Conservation (phyloP, 345 rosid species). For the Hypericum androsaemum region DNA sequence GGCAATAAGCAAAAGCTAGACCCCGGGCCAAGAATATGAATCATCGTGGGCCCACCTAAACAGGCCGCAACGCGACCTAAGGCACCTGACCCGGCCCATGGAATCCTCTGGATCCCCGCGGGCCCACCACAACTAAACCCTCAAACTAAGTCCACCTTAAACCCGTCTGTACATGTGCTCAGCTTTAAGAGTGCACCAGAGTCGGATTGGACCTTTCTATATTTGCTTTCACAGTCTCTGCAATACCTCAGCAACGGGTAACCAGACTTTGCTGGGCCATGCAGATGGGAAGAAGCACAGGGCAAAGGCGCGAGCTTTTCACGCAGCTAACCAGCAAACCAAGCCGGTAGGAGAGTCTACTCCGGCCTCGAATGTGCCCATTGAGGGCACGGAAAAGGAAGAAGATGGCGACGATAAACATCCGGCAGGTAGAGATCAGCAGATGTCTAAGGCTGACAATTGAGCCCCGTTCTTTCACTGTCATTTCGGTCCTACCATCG, state of each 20-base stretch:
- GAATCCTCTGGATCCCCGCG: no score
- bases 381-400: slow-evolving; percentile 22
- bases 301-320: slow-evolving; percentile 62
- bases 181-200: no score
- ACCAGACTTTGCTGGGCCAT: slow-evolving; percentile 77
- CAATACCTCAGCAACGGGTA: slow-evolving; percentile 69
- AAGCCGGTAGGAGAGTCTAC: slow-evolving; percentile 30
- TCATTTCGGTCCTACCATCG: no score
- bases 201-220: no score
- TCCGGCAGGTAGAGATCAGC: slow-evolving; percentile 25
- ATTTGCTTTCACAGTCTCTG: slow-evolving; percentile 75
- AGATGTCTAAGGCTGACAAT: slow-evolving; percentile 11
- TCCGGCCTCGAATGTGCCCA: slow-evolving; percentile 22
- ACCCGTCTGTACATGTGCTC: no score
- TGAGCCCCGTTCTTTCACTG: slow-evolving; percentile 16
- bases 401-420: slow-evolving; percentile 12
- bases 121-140: no score
- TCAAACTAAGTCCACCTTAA: no score
- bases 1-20: no score
- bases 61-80: no score
- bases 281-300: slow-evolving; percentile 94
- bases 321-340: slow-evolving; percentile 45
- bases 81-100: no score
- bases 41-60: no score
- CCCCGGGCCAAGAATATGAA: no score